phyloP scores from a whole-genome alignment of 306 rosid species.

The Glycine tomentella region DNA sequence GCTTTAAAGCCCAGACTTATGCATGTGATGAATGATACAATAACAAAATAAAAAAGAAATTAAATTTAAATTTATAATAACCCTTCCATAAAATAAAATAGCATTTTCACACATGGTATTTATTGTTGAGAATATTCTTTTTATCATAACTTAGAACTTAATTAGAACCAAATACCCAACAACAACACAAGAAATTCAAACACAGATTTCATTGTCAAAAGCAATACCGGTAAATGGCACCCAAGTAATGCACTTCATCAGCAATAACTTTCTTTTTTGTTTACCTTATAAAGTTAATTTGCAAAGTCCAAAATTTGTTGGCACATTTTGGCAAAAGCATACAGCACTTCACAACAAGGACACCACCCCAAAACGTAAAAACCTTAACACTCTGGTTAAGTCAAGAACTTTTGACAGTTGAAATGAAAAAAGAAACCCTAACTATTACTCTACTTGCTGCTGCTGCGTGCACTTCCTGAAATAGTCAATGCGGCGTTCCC shows the following conservation, averaged over 20 bases:
- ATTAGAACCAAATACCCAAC: no score
- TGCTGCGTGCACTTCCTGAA: conserved; percentile 34
- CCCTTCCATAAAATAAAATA: neutral
- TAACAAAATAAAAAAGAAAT: no score
- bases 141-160: neutral
- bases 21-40: no score
- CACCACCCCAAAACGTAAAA: neutral
- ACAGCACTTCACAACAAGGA: neutral
- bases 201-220: neutral
- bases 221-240: neutral
- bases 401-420: no score
- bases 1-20: no score
- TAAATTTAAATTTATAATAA: no score
- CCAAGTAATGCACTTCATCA: neutral
- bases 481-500: conserved; percentile 67
- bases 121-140: neutral
- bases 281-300: conserved; percentile 8
- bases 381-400: no score
- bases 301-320: conserved; percentile 29
- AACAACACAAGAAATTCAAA: neutral
- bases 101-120: neutral
- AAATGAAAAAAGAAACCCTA: no score
- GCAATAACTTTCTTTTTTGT: neutral
- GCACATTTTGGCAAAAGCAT: conserved; percentile 34
- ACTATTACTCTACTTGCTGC: neutral